These are phyloP conservation scores for Auricularia auricula-judae DNA, from an alignment of 768 basidiomycete species.

Conservation along the genomic window DNA sequence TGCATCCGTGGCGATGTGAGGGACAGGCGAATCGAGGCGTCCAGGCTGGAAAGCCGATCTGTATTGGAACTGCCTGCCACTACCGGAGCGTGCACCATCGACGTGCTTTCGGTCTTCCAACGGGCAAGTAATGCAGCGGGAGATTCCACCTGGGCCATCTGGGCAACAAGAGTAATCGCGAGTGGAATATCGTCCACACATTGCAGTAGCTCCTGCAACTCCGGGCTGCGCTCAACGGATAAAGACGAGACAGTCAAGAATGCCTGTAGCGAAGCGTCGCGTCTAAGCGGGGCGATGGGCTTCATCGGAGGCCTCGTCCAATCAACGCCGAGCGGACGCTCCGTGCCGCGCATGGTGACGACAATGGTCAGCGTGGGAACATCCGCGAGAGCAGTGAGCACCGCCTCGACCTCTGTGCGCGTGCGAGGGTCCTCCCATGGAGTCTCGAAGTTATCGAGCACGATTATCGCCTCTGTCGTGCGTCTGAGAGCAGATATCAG, in stretches of 20 bases:
- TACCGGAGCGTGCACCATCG: neutral
- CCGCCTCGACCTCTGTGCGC: slow-evolving; percentile 14
- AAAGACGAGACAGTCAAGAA: slow-evolving; percentile 14
- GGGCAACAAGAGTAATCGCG: slow-evolving; percentile 26
- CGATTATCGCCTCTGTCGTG: slow-evolving; percentile 11
- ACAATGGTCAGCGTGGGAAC: slow-evolving; percentile 21
- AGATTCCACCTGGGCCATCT: slow-evolving; percentile 7
- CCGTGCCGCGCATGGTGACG: slow-evolving; percentile 21
- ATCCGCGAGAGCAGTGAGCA: slow-evolving; percentile 15
- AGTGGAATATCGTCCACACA: slow-evolving; percentile 21
- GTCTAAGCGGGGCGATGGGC: neutral
- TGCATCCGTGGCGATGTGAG: slow-evolving; percentile 12
- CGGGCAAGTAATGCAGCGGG: neutral
- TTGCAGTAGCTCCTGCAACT: slow-evolving; percentile 14
- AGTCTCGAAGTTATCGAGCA: slow-evolving; percentile 33
- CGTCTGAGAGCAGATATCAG: neutral
- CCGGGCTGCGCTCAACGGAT: slow-evolving; percentile 12
- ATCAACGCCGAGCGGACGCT: neutral
- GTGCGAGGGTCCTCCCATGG: slow-evolving; percentile 20
- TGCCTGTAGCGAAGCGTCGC: slow-evolving; percentile 15
- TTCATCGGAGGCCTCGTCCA: slow-evolving; percentile 2
- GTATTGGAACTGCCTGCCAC: neutral
- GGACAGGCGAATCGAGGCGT: slow-evolving; percentile 14
- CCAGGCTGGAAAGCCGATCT: slow-evolving; percentile 10
- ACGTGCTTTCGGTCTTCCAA: slow-evolving; percentile 5